Evolutionary conservation across 192 early-diverging fungal species (phyloP).

Genomic region (Backusella westeae): DNA sequence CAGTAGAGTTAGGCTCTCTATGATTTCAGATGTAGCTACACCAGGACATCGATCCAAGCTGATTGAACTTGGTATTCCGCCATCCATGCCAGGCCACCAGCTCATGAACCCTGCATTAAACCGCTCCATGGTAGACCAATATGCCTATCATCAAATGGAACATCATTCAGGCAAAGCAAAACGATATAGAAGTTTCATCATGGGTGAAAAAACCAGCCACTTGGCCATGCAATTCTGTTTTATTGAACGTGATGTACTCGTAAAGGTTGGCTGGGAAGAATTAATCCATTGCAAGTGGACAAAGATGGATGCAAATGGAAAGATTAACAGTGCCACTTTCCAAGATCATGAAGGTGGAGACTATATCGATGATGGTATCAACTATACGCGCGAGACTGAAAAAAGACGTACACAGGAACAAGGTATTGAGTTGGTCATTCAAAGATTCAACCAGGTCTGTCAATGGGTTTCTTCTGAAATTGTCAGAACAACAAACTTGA

Average conservation of each 20-base stretch:
- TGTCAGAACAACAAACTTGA: conserved; percentile 39
- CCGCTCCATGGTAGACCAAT: not conserved
- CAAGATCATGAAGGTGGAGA: conserved; percentile 7
- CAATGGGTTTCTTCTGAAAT: conserved; percentile 63
- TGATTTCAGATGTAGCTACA: not conserved
- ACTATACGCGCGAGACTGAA: conserved; percentile 17
- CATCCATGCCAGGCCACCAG: not conserved
- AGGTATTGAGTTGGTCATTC: conserved; percentile 35
- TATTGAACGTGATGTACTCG: conserved; percentile 50
- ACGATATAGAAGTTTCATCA: conserved; percentile 21
- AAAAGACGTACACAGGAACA: conserved; percentile 12
- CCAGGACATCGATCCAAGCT: not conserved
- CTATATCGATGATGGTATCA: not conserved
- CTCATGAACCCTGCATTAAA: not conserved
- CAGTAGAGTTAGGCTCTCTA: not conserved
- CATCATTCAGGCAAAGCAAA: not conserved
- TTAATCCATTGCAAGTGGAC: conserved; percentile 53
- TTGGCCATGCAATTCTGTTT: conserved; percentile 60
- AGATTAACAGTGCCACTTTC: not conserved
- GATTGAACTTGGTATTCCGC: conserved; percentile 8
- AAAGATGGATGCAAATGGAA: conserved; percentile 37
- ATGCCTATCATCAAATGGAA: not conserved
- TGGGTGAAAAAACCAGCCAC: conserved; percentile 43
- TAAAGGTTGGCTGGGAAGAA: conserved; percentile 56
- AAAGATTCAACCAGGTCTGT: conserved; percentile 42